These are phyloP conservation scores for Recurvomyces mirabilis DNA, from an alignment of 495 filamentous ascomycete species.

Conservation along the genomic window DNA sequence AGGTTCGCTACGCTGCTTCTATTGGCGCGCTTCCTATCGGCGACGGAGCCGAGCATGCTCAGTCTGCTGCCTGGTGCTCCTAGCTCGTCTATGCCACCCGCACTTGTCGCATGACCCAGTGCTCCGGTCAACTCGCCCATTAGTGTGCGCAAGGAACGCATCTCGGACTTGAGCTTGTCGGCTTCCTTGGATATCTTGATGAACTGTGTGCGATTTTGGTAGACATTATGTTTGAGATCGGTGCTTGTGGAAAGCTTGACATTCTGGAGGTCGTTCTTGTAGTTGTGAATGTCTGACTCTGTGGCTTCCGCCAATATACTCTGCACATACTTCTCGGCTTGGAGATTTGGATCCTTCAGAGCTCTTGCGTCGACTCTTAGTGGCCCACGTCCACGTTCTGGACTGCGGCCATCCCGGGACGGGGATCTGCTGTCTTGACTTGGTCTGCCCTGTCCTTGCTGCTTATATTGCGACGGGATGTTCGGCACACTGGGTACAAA, in stretches of 20 bases:
- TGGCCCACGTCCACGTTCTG: neutral
- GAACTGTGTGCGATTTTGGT: conserved; percentile 95
- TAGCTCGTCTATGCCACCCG: conserved; percentile 23
- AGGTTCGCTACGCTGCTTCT: conserved; percentile 81
- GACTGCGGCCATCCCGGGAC: conserved; percentile 11
- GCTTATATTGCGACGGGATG: conserved; percentile 39
- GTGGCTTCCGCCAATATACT: conserved; percentile 75
- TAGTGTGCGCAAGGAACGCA: conserved; percentile 75
- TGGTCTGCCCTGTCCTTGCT: conserved; percentile 31
- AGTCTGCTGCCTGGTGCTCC: conserved; percentile 27
- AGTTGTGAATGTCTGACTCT: conserved; percentile 86
- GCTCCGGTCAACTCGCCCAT: conserved; percentile 77
- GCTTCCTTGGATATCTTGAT: conserved; percentile 99
- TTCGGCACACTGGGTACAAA: conserved; percentile 55
- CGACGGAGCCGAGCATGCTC: conserved; percentile 30
- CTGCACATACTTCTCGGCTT: conserved; percentile 59
- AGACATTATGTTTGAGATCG: conserved; percentile 91
- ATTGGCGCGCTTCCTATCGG: conserved; percentile 55
- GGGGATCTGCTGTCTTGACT: conserved; percentile 43
- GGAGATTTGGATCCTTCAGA: conserved; percentile 68
- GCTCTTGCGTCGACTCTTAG: conserved; percentile 40
- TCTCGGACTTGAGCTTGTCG: conserved; percentile 91
- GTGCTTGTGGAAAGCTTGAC: conserved; percentile 72
- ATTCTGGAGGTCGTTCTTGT: conserved; percentile 61
- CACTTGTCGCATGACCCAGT: conserved; percentile 55